These are phyloP conservation scores for Fusarium fracticaudum DNA, from an alignment of 2,329 filamentous ascomycete species.

Conservation along the genomic window DNA sequence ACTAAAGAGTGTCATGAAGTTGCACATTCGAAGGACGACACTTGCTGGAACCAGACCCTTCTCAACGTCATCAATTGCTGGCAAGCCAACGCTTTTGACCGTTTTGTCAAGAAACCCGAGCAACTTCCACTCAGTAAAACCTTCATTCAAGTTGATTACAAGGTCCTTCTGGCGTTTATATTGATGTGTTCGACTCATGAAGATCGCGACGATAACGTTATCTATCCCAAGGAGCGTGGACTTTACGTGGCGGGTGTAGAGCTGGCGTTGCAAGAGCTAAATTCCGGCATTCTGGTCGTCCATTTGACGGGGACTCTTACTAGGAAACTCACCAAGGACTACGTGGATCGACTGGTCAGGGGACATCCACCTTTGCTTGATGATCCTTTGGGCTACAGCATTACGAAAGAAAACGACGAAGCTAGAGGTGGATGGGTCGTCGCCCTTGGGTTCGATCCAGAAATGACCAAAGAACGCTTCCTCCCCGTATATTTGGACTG, in stretches of 20 bases:
- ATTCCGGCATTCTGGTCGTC: not conserved
- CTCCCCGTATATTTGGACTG: not conserved
- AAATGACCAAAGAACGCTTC: not conserved
- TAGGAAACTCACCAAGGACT: not conserved
- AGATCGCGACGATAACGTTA: no score
- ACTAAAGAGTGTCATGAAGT: not conserved
- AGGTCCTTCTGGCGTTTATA: not conserved
- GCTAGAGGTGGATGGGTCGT: not conserved
- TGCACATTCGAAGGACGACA: not conserved
- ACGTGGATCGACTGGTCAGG: not conserved
- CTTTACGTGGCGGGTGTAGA: not conserved
- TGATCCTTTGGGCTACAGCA: not conserved
- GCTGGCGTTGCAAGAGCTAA: accelerated
- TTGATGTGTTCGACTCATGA: not conserved
- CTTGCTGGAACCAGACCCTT: not conserved
- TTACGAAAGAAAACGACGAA: not conserved
- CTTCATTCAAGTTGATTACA: not conserved
- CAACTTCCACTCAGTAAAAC: not conserved
- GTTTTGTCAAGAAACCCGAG: not conserved
- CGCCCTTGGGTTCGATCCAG: not conserved
- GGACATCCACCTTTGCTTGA: not conserved
- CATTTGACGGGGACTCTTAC: accelerated
- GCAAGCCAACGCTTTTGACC: not conserved
- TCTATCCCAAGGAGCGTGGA: no score
- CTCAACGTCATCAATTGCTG: not conserved